These are phyloP conservation scores for Lasiodiplodia theobromae DNA, from an alignment of 2,329 filamentous ascomycete species.

Conservation along the genomic window DNA sequence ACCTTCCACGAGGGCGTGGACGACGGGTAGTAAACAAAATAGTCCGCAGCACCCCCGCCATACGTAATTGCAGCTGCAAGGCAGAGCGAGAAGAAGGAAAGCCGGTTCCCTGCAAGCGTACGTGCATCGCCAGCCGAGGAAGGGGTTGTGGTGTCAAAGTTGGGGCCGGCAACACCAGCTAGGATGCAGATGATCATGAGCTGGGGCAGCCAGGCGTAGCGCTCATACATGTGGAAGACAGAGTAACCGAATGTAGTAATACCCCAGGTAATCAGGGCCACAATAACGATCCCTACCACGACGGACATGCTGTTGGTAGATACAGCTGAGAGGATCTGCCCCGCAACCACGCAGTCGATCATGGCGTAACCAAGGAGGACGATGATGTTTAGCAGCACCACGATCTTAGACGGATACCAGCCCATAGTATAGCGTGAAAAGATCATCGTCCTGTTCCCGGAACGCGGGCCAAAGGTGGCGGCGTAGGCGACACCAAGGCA, in stretches of 20 bases:
- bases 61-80: slow-evolving; percentile 71
- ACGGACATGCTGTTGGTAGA: slow-evolving; percentile 66
- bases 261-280: slow-evolving; percentile 67
- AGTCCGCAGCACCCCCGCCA: slow-evolving; percentile 68
- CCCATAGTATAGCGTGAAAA: slow-evolving; percentile 69
- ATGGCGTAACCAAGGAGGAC: slow-evolving; percentile 68
- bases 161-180: slow-evolving; percentile 65
- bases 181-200: slow-evolving; percentile 67
- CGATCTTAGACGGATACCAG: slow-evolving; percentile 70
- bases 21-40: slow-evolving; percentile 71
- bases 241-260: slow-evolving; percentile 73
- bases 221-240: slow-evolving; percentile 72
- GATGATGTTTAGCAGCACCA: slow-evolving; percentile 68
- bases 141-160: slow-evolving; percentile 62
- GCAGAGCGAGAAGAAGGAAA: slow-evolving; percentile 75
- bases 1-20: slow-evolving; percentile 60
- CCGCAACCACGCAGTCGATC: slow-evolving; percentile 70
- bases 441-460: slow-evolving; percentile 69
- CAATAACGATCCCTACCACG: slow-evolving; percentile 71
- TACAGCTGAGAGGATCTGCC: slow-evolving; percentile 73
- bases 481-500: slow-evolving; percentile 65
- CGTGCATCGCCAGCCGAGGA: slow-evolving; percentile 59
- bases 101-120: slow-evolving; percentile 62
- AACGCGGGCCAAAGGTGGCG: slow-evolving; percentile 67
- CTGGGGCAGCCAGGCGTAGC: slow-evolving; percentile 71